Evolutionary conservation across 495 filamentous ascomycete genomes (phyloP).

Genomic region (Articulospora tetracladia): DNA sequence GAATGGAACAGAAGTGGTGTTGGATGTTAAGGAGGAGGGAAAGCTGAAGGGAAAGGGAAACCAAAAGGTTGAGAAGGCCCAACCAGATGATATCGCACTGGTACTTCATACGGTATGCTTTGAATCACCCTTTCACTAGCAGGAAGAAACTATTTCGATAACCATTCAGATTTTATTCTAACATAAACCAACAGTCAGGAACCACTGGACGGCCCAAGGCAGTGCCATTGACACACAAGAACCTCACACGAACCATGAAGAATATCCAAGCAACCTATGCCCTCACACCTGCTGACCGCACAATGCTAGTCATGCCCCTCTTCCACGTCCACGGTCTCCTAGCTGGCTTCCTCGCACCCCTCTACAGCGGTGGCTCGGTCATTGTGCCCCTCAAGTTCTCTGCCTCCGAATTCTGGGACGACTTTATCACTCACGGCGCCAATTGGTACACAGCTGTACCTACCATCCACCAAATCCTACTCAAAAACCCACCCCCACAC

Average conservation of each 20-base stretch:
- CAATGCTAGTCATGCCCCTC: slow-evolving; percentile 85
- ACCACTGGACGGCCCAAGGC: slow-evolving; percentile 84
- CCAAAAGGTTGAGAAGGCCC: slow-evolving; percentile 47
- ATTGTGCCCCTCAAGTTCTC: slow-evolving; percentile 74
- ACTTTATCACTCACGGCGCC: slow-evolving; percentile 64
- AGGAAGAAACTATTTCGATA: not conserved
- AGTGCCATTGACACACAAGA: slow-evolving; percentile 74
- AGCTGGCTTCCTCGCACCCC: slow-evolving; percentile 71
- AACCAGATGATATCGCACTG: slow-evolving; percentile 63
- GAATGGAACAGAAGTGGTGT: slow-evolving; percentile 60
- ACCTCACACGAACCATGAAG: slow-evolving; percentile 73
- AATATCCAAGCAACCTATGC: slow-evolving; percentile 75
- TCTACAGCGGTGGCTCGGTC: slow-evolving; percentile 67
- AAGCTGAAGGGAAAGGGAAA: slow-evolving; percentile 52
- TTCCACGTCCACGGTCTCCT: slow-evolving; percentile 87
- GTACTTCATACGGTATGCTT: slow-evolving; percentile 51
- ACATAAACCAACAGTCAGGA: slow-evolving; percentile 35
- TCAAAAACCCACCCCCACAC: slow-evolving; percentile 60
- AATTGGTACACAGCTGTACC: slow-evolving; percentile 90
- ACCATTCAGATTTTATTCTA: not conserved
- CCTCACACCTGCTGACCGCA: slow-evolving; percentile 63
- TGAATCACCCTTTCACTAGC: too few species aligned
- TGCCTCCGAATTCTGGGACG: slow-evolving; percentile 75
- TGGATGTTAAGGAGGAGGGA: slow-evolving; percentile 71
- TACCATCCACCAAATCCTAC: slow-evolving; percentile 85